Percentiles rank a stretch among this genome's conserved stretches.
Evolutionary conservation across 2,329 filamentous ascomycete species (phyloP).

Genomic region (Berkeleyomyces basicola): DNA sequence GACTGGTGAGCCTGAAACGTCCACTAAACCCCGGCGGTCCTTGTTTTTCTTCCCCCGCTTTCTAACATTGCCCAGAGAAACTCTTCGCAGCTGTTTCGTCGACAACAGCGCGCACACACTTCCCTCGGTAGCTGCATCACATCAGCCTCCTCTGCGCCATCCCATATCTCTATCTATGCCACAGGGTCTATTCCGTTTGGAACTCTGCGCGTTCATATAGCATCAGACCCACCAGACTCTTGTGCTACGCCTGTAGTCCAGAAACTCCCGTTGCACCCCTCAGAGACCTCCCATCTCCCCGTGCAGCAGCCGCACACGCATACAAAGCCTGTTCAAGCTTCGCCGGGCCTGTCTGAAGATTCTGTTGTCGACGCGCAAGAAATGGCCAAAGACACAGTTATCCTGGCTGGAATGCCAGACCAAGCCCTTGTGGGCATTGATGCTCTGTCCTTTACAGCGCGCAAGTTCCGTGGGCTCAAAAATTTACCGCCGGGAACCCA

Average conservation of each 20-base stretch:
- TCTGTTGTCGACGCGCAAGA: background rate
- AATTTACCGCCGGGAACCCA: slow-evolving; percentile 39
- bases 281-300: background rate
- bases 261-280: background rate
- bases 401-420: slow-evolving; percentile 27
- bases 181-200: slow-evolving; percentile 28
- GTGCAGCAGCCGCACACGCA: background rate
- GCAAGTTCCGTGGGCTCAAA: slow-evolving; percentile 35
- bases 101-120: background rate
- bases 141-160: slow-evolving; percentile 14
- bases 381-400: background rate
- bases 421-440: slow-evolving; percentile 38
- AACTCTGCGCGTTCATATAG: slow-evolving; percentile 24
- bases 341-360: no score
- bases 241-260: background rate
- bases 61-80: slow-evolving; percentile 1
- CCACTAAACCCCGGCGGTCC: background rate
- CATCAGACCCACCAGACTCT: background rate
- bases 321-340: no score
- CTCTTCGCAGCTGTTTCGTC: background rate
- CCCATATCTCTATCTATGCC: slow-evolving; percentile 24
- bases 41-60: background rate
- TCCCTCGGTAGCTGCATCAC: background rate
- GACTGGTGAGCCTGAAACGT: background rate
- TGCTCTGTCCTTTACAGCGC: slow-evolving; percentile 30